Evolutionary conservation across 2,329 filamentous ascomycete species (phyloP).

Genomic region (Rachicladosporium sp.): DNA sequence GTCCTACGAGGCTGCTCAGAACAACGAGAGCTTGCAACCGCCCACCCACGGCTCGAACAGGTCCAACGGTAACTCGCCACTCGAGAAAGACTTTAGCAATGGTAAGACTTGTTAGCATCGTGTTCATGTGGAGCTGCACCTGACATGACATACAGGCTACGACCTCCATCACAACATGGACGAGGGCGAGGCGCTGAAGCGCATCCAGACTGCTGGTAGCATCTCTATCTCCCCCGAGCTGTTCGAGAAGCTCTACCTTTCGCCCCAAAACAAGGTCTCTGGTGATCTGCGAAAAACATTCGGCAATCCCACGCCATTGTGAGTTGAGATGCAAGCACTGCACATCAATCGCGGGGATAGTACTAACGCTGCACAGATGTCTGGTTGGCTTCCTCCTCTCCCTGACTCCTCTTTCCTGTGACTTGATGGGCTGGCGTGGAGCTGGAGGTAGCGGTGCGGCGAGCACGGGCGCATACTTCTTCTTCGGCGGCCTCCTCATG

Average conservation of each 20-base stretch:
- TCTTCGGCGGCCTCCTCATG: slow-evolving; percentile 41
- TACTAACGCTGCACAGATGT: slow-evolving; percentile 23
- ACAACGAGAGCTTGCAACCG: slow-evolving; percentile 18
- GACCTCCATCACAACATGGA: slow-evolving; percentile 24
- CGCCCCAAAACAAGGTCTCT: slow-evolving; percentile 37
- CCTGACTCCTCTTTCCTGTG: slow-evolving; percentile 42
- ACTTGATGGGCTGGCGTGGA: slow-evolving; percentile 48
- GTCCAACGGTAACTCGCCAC: slow-evolving; percentile 11
- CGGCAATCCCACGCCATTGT: slow-evolving; percentile 41
- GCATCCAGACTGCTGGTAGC: slow-evolving; percentile 40
- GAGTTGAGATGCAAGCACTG: slow-evolving; percentile 14
- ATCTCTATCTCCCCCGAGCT: slow-evolving; percentile 42
- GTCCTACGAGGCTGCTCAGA: slow-evolving; percentile 12
- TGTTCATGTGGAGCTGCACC: neutral
- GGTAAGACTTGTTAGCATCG: slow-evolving; percentile 16
- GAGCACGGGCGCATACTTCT: slow-evolving; percentile 30
- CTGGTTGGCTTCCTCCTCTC: slow-evolving; percentile 45
- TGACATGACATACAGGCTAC: slow-evolving; percentile 13
- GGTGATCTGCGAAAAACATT: slow-evolving; percentile 40
- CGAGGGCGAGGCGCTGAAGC: slow-evolving; percentile 28
- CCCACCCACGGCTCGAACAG: slow-evolving; percentile 8
- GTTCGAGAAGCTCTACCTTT: slow-evolving; percentile 42
- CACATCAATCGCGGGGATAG: neutral
- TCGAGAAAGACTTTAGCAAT: slow-evolving; percentile 36
- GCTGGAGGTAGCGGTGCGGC: slow-evolving; percentile 42